Percentiles rank a stretch among this genome's conserved stretches.
These are phyloP conservation scores for Boletellus deceptivus DNA, from an alignment of 1,284 basidiomycete genomes.

Conservation along the genomic window DNA sequence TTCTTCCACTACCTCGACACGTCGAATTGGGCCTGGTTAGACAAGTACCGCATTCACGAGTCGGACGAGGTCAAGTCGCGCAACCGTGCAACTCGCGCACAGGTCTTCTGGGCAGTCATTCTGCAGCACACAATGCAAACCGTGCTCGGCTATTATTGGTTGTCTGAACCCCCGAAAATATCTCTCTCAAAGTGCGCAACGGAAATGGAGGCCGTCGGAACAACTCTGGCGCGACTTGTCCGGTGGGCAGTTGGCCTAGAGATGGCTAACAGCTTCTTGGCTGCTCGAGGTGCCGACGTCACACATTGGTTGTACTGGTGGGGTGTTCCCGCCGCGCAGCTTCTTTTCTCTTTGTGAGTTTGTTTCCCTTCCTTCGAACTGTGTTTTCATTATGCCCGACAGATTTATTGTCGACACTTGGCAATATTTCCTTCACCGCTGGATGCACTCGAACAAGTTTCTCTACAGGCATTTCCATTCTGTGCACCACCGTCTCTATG, in stretches of 20 bases:
- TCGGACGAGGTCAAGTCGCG: constrained; percentile 74
- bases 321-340: constrained; percentile 78
- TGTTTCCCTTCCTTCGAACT: not conserved
- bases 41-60: constrained; percentile 87
- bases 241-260: constrained; percentile 41
- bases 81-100: constrained; percentile 71
- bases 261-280: constrained; percentile 32
- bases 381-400: not conserved
- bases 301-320: constrained; percentile 91
- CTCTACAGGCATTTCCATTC: constrained; percentile 94
- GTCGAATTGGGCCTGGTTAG: constrained; percentile 74
- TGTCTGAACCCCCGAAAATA: constrained; percentile 48
- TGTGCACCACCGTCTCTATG: constrained; percentile 94
- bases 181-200: constrained; percentile 42
- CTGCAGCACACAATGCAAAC: constrained; percentile 89
- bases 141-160: constrained; percentile 64
- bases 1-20: constrained; percentile 83
- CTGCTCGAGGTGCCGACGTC: constrained; percentile 48
- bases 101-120: constrained; percentile 80
- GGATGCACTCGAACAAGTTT: constrained; percentile 89
- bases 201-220: constrained; percentile 45
- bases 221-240: constrained; percentile 43
- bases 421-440: constrained; percentile 96
- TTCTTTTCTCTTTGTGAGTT: constrained; percentile 85
- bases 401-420: constrained; percentile 97